Conservation (phyloP, 352 stramenopile genomes). For the Albugo candida region DNA sequence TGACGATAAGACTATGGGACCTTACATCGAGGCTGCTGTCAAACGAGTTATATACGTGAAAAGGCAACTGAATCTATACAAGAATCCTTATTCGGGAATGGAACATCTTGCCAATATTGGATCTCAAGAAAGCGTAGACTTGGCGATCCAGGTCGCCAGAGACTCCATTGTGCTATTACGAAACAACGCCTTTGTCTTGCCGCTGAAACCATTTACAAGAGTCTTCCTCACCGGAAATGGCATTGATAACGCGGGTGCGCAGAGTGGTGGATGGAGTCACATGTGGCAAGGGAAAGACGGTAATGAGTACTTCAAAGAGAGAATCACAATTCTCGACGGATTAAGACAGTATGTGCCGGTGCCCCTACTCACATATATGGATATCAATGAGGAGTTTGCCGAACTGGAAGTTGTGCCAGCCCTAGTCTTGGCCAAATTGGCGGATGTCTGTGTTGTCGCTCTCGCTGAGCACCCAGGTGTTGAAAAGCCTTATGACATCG, state of each 20-base stretch:
- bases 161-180: conserved; percentile 68
- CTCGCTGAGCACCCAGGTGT: conserved; percentile 19
- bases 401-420: conserved; percentile 12
- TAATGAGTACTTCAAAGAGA: conserved; percentile 14
- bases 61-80: conserved; percentile 20
- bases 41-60: conserved; percentile 44
- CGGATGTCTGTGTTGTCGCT: conserved; percentile 12
- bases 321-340: conserved; percentile 13
- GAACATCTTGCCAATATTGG: conserved; percentile 24
- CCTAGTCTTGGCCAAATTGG: conserved; percentile 6
- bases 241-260: conserved; percentile 15
- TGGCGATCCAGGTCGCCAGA: conserved; percentile 34
- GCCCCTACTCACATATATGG: conserved; percentile 15
- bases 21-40: conserved; percentile 33
- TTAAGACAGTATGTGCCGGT: conserved; percentile 5
- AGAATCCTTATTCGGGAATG: conserved; percentile 13
- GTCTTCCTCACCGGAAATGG: conserved; percentile 13
- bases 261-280: conserved; percentile 19
- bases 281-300: conserved; percentile 16
- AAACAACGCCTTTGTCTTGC: conserved; percentile 30
- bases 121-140: conserved; percentile 23
- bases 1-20: conserved; percentile 14
- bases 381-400: conserved; percentile 12
- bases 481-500: conserved; percentile 43
- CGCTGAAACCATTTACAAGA: conserved; percentile 5